Percentiles rank a stretch among this genome's conserved stretches.
phyloP scores from a whole-genome alignment of 495 filamentous ascomycete genomes.

The Parathielavia hyrcaniae region DNA sequence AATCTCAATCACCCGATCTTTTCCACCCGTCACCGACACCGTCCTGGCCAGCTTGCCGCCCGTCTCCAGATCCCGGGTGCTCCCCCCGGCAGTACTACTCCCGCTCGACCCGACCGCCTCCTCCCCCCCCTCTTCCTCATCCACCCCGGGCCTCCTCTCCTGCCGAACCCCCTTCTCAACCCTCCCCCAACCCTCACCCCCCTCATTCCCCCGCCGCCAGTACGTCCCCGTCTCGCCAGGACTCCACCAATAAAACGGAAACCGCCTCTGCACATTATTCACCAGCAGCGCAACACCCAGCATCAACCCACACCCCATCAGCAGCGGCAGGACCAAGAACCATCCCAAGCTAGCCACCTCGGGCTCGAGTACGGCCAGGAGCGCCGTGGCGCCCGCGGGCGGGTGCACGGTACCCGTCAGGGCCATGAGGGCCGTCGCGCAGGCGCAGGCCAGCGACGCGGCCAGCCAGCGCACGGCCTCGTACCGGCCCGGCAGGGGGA shows the following conservation, averaged over 20 bases:
- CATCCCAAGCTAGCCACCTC: conserved; percentile 58
- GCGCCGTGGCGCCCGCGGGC: conserved; percentile 79
- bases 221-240: conserved; percentile 37
- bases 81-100: not conserved
- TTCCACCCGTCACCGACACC: not conserved
- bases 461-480: conserved; percentile 57
- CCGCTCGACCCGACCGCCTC: conserved; percentile 11
- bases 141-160: conserved; percentile 5
- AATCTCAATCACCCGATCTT: conserved; percentile 14
- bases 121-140: conserved; percentile 17
- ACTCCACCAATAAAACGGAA: conserved; percentile 76
- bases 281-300: conserved; percentile 57
- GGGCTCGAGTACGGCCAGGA: conserved; percentile 64
- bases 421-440: conserved; percentile 65
- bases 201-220: conserved; percentile 17
- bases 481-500: conserved; percentile 46
- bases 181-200: not conserved
- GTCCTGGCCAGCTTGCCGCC: not conserved
- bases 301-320: conserved; percentile 62
- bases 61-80: not conserved
- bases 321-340: conserved; percentile 62
- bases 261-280: conserved; percentile 72
- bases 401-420: conserved; percentile 77
- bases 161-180: not conserved
- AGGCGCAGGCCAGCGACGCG: conserved; percentile 62